Percentiles rank a stretch among this genome's conserved stretches.
phyloP scores from a whole-genome alignment of 768 basidiomycete genomes.

The Rhodotorula toruloides region DNA sequence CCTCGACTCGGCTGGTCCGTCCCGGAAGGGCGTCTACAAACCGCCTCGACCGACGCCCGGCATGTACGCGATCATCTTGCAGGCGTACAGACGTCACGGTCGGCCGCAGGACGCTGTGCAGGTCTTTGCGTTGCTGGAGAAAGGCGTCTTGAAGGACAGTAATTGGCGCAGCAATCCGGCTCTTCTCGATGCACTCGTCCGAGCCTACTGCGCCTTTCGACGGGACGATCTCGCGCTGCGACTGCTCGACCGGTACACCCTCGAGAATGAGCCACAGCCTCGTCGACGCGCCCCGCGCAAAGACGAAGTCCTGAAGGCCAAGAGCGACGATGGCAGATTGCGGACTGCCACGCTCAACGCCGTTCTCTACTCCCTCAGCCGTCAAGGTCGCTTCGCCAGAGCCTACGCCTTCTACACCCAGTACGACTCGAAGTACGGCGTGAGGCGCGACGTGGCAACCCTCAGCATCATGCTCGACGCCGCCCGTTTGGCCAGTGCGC shows the following conservation, averaged over 20 bases:
- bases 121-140: conserved; percentile 12
- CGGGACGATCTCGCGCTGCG: not conserved
- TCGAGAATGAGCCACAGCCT: not conserved
- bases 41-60: conserved; percentile 9
- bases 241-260: not conserved
- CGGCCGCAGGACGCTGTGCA: not conserved
- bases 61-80: conserved; percentile 28
- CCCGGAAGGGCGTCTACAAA: not conserved
- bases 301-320: not conserved
- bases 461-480: conserved; percentile 34
- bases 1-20: not conserved
- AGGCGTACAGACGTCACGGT: conserved; percentile 10
- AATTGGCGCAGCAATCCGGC: no score
- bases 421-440: conserved; percentile 4
- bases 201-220: not conserved
- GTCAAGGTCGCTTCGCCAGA: not conserved
- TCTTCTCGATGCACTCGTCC: conserved; percentile 19
- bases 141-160: not conserved
- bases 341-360: conserved; percentile 18
- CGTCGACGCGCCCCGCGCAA: not conserved
- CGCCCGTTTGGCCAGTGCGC: conserved; percentile 29
- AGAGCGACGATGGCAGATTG: not conserved
- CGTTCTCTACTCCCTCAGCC: conserved; percentile 10
- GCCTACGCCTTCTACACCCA: conserved; percentile 1
- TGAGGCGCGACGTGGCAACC: conserved; percentile 24